Evolutionary conservation across 2,329 filamentous ascomycete genomes (phyloP).

Genomic region (Sphaerostilbella broomeana): DNA sequence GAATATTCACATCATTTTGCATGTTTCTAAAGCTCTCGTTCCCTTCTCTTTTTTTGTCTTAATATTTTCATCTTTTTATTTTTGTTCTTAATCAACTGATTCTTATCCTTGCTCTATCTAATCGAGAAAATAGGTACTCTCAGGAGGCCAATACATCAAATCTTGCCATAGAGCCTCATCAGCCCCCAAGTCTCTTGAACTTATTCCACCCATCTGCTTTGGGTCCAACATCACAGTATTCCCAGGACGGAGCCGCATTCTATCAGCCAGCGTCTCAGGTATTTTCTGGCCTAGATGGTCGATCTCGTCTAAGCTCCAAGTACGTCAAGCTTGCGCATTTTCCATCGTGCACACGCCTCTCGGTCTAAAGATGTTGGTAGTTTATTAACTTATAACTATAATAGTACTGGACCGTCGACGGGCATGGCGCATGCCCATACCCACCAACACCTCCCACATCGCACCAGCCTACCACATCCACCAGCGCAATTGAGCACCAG

Average conservation of each 20-base stretch:
- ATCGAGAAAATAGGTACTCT: slow-evolving; percentile 42
- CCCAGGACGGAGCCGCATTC: slow-evolving; percentile 43
- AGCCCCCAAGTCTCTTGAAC: slow-evolving; percentile 44
- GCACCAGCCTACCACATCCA: slow-evolving; percentile 47
- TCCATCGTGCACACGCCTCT: too few species aligned
- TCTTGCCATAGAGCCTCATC: slow-evolving; percentile 48
- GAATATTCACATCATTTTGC: not conserved
- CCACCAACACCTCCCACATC: slow-evolving; percentile 32
- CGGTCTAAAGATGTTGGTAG: not conserved
- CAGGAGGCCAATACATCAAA: slow-evolving; percentile 47
- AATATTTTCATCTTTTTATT: not conserved
- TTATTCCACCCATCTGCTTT: slow-evolving; percentile 46
- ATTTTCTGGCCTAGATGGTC: slow-evolving; percentile 45
- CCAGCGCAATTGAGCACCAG: slow-evolving; percentile 42
- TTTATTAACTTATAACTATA: slow-evolving; percentile 17
- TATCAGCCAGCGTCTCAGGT: slow-evolving; percentile 39
- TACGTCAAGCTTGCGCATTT: slow-evolving; percentile 36
- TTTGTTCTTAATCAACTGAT: not conserved
- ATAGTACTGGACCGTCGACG: slow-evolving; percentile 43
- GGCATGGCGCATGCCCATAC: slow-evolving; percentile 53
- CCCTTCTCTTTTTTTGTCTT: slow-evolving; percentile 1
- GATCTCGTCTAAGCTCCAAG: slow-evolving; percentile 49
- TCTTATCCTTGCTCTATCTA: slow-evolving; percentile 5
- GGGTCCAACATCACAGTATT: slow-evolving; percentile 41
- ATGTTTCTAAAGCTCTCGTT: slow-evolving; percentile 5